Evolutionary conservation across 225 moss, liverwort and hornwort genomes (phyloP).

Genomic region (Pseudoscleropodium purum): DNA sequence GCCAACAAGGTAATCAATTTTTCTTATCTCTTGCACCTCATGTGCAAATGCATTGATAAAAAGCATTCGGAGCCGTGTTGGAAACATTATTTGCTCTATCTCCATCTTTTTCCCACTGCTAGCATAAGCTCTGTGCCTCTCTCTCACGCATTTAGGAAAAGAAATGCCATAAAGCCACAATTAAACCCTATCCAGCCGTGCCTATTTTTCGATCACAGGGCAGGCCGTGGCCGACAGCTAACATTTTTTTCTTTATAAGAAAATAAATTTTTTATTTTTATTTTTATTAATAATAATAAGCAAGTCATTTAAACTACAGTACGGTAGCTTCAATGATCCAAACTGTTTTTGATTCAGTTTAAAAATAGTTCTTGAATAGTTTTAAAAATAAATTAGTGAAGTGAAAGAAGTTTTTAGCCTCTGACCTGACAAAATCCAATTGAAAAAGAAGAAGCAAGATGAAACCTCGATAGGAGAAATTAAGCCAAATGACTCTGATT

Average conservation of each 20-base stretch:
- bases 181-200: background rate
- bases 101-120: background rate
- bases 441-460: background rate
- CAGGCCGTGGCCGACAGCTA: background rate
- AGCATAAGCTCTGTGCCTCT: background rate
- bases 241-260: background rate
- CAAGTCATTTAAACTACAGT: background rate
- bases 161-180: background rate
- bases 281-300: background rate
- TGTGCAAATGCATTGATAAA: background rate
- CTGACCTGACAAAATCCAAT: background rate
- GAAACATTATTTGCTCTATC: too few relatives aligned
- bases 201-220: background rate
- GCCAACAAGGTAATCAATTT: constrained; percentile 51
- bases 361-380: too few relatives aligned
- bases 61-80: background rate
- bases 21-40: constrained; percentile 52
- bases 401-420: background rate
- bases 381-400: background rate
- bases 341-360: background rate
- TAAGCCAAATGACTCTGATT: constrained; percentile 42
- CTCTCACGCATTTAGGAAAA: background rate
- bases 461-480: constrained; percentile 61
- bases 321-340: background rate
- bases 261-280: background rate